These are phyloP conservation scores for Fusarium sp. DNA, from an alignment of 2,329 filamentous ascomycete genomes.

Conservation along the genomic window DNA sequence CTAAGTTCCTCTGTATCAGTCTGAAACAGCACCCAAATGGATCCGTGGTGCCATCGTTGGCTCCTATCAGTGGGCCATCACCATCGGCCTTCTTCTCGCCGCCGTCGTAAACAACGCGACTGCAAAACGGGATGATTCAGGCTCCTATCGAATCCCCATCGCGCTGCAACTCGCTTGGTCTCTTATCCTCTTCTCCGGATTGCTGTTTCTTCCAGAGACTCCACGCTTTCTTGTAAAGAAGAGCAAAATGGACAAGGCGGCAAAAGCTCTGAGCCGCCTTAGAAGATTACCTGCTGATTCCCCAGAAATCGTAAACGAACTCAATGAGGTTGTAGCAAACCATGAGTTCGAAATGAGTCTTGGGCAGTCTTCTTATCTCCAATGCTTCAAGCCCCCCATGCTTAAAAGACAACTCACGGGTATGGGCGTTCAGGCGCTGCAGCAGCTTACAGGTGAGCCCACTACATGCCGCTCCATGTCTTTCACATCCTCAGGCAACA, in stretches of 20 bases:
- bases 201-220: slow-evolving; percentile 78
- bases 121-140: slow-evolving; percentile 62
- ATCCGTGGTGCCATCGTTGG: slow-evolving; percentile 78
- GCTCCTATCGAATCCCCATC: slow-evolving; percentile 72
- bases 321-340: slow-evolving; percentile 68
- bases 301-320: slow-evolving; percentile 63
- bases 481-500: no score
- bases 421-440: slow-evolving; percentile 70
- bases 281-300: slow-evolving; percentile 65
- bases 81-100: slow-evolving; percentile 74
- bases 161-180: slow-evolving; percentile 76
- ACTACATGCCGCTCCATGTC: no score
- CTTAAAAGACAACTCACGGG: slow-evolving; percentile 73
- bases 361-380: slow-evolving; percentile 60
- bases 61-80: slow-evolving; percentile 77
- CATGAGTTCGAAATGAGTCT: slow-evolving; percentile 72
- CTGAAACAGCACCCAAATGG: slow-evolving; percentile 78
- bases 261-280: slow-evolving; percentile 69
- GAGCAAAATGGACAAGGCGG: slow-evolving; percentile 51
- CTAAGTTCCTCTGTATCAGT: slow-evolving; percentile 77
- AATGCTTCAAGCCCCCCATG: slow-evolving; percentile 65
- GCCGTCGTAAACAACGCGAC: slow-evolving; percentile 75
- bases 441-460: slow-evolving; percentile 49
- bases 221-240: slow-evolving; percentile 76
- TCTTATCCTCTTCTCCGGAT: slow-evolving; percentile 71